These are phyloP conservation scores for Myriosclerotinia duriaeana DNA, from an alignment of 2,329 filamentous ascomycete species.

Conservation along the genomic window DNA sequence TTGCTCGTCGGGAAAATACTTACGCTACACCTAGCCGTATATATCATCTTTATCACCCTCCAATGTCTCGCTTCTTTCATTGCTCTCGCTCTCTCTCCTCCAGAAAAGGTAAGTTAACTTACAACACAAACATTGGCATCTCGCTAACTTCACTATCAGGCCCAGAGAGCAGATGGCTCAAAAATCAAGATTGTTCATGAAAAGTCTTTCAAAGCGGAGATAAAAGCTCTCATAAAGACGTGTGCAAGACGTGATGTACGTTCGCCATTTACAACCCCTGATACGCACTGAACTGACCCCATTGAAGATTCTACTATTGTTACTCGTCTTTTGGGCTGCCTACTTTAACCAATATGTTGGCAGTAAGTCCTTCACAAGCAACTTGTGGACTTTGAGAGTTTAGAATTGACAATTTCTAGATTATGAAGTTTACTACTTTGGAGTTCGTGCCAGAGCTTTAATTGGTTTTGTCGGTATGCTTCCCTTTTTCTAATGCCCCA, in stretches of 20 bases:
- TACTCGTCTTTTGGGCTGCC: slow-evolving; percentile 13
- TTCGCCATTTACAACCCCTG: too few relatives aligned
- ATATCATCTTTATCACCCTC: slow-evolving; percentile 49
- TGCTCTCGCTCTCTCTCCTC: slow-evolving; percentile 47
- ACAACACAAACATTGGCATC: neutral
- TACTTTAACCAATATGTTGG: slow-evolving; percentile 12
- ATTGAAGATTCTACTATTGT: neutral
- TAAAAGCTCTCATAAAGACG: neutral
- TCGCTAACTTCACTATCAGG: neutral
- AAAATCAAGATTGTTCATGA: slow-evolving; percentile 11
- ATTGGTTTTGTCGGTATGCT: slow-evolving; percentile 10
- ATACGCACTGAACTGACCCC: neutral
- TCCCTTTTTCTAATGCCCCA: neutral
- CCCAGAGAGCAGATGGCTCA: slow-evolving; percentile 8
- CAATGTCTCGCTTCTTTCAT: slow-evolving; percentile 48
- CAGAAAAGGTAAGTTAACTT: slow-evolving; percentile 43
- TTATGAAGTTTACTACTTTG: slow-evolving; percentile 15
- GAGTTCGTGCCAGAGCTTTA: slow-evolving; percentile 3
- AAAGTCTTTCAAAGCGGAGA: slow-evolving; percentile 4
- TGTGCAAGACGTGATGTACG: slow-evolving; percentile 8
- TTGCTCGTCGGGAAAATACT: slow-evolving; percentile 34
- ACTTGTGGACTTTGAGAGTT: neutral
- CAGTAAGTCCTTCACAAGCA: neutral
- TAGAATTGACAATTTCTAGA: neutral
- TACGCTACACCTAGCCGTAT: slow-evolving; percentile 36